Evolutionary conservation across 2,329 filamentous ascomycete species (phyloP).

Genomic region (Rasamsonia emersonii): DNA sequence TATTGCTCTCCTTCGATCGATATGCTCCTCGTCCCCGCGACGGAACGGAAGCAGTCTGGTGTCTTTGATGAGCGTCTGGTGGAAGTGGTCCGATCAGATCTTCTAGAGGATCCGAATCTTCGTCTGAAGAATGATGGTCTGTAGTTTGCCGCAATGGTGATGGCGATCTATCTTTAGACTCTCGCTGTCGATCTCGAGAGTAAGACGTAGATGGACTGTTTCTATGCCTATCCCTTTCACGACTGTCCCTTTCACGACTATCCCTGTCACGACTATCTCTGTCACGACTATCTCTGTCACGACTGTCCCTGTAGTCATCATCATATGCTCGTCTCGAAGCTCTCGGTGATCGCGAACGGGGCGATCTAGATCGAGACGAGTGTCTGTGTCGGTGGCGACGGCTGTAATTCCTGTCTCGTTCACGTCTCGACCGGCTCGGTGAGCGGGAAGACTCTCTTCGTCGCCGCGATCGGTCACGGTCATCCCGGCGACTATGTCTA

Average conservation of each 20-base stretch:
- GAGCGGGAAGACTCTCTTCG: constrained; percentile 15
- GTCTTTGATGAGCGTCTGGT: constrained; percentile 36
- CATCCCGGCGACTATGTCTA: constrained; percentile 10
- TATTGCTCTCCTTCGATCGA: constrained; percentile 50
- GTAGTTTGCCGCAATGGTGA: constrained; percentile 1
- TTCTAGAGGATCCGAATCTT: constrained; percentile 61
- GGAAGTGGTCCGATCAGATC: constrained; percentile 66
- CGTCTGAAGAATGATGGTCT: constrained; percentile 9
- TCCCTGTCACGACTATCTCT: neutral
- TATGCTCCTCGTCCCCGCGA: constrained; percentile 64
- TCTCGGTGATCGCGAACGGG: constrained; percentile 13
- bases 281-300: neutral
- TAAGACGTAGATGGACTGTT: too few species aligned
- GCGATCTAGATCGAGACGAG: constrained; percentile 14
- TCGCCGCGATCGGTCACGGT: constrained; percentile 7
- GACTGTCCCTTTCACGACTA: too few species aligned
- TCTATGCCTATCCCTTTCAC: too few species aligned
- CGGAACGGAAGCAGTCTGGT: constrained; percentile 32
- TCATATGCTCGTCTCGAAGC: constrained; percentile 6
- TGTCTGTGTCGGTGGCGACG: constrained; percentile 10
- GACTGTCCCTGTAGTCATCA: neutral
- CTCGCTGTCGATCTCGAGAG: too few species aligned
- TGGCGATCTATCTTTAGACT: too few species aligned
- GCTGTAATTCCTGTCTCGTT: constrained; percentile 8
- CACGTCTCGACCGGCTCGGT: constrained; percentile 12